A percentile compares a stretch with the other conserved stretches of the same genome.
Evolutionary conservation across 2,329 filamentous ascomycete genomes (phyloP).

Genomic region (Xylaria sp.): DNA sequence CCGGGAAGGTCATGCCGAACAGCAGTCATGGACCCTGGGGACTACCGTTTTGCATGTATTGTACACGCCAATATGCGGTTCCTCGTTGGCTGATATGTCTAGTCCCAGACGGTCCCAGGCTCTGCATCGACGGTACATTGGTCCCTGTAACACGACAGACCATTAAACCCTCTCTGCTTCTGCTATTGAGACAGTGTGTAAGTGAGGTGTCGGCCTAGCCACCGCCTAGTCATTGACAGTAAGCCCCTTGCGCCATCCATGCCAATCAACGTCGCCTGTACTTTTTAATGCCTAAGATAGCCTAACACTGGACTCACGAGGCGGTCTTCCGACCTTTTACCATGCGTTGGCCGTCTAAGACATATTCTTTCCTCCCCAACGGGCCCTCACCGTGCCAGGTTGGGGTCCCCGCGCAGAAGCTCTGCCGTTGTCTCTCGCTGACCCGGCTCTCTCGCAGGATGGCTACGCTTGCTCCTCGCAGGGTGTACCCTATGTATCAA

Average conservation of each 20-base stretch:
- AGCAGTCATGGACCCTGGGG: constrained; percentile 21
- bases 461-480: constrained; percentile 40
- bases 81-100: constrained; percentile 29
- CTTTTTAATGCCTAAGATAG: constrained; percentile 35
- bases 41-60: constrained; percentile 35
- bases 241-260: constrained; percentile 43
- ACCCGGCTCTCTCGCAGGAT: constrained; percentile 32
- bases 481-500: constrained; percentile 40
- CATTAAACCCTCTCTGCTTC: constrained; percentile 40
- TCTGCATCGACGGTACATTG: constrained; percentile 13
- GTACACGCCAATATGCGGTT: constrained; percentile 20
- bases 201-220: constrained; percentile 26
- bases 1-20: neutral
- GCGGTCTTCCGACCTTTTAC: constrained; percentile 18
- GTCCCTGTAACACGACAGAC: constrained; percentile 38
- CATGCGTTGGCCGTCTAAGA: constrained; percentile 29
- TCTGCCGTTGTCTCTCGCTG: constrained; percentile 33
- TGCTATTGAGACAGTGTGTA: constrained; percentile 44
- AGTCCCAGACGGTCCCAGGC: constrained; percentile 10
- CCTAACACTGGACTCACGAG: constrained; percentile 38
- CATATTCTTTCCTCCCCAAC: constrained; percentile 20
- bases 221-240: constrained; percentile 28
- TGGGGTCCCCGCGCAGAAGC: constrained; percentile 32
- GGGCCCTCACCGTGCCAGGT: constrained; percentile 6
- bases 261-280: constrained; percentile 37